These are phyloP conservation scores for Quercus rubra DNA, from an alignment of 306 rosid species.

Conservation along the genomic window DNA sequence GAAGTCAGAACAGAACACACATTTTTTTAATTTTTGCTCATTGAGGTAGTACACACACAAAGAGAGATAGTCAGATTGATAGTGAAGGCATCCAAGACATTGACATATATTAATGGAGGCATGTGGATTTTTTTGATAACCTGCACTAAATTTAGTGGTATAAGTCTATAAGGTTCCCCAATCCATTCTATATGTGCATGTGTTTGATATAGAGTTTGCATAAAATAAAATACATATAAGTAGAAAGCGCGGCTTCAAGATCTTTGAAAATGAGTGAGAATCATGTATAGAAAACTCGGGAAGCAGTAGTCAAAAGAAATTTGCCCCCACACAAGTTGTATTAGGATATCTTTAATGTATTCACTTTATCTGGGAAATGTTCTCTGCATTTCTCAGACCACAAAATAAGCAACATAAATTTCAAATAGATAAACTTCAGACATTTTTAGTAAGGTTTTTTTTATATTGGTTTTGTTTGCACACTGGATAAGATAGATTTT, in stretches of 20 bases:
- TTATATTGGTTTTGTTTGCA: too few relatives aligned
- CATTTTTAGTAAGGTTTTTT: not conserved
- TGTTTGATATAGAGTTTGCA: not conserved
- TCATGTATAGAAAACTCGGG: conserved; percentile 6
- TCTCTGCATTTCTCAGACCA: too few relatives aligned
- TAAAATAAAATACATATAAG: too few relatives aligned
- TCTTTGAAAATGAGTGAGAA: not conserved
- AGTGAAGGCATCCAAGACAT: conserved; percentile 21
- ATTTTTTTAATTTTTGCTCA: too few relatives aligned
- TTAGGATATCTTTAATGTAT: not conserved
- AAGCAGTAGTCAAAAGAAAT: not conserved
- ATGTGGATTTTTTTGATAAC: not conserved
- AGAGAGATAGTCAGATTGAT: not conserved
- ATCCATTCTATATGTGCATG: not conserved
- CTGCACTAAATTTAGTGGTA: not conserved
- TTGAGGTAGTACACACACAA: too few relatives aligned
- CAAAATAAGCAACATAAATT: too few relatives aligned
- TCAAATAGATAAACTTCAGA: too few relatives aligned
- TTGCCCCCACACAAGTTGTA: not conserved
- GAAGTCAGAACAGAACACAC: not conserved
- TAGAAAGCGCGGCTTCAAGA: conserved; percentile 10
- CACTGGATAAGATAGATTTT: too few relatives aligned
- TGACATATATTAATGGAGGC: conserved; percentile 20
- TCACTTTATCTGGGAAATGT: not conserved
- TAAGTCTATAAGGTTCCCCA: not conserved